phyloP scores from a whole-genome alignment of 1,284 basidiomycete species.

The Marasmius fiardii region DNA sequence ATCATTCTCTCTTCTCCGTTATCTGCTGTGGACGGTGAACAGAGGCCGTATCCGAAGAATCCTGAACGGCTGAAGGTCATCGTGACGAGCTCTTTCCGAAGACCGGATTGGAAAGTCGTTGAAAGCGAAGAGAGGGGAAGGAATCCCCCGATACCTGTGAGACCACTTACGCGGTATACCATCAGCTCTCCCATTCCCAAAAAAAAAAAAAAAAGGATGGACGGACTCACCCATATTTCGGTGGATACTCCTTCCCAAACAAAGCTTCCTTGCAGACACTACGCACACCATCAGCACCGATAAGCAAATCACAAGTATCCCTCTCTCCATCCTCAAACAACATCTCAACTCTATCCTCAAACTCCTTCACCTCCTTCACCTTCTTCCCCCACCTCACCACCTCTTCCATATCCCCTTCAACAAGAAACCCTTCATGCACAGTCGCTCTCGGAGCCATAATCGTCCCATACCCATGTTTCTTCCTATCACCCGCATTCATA shows the following conservation, averaged over 20 bases:
- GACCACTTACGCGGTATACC: conserved; percentile 21
- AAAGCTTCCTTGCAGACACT: conserved; percentile 31
- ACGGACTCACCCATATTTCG: conserved; percentile 29
- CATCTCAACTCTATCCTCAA: conserved; percentile 22
- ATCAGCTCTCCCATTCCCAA: neutral
- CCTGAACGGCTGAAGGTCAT: conserved; percentile 36
- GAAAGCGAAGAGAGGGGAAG: conserved; percentile 28
- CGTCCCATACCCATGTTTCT: conserved; percentile 28
- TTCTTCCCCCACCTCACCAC: conserved; percentile 28
- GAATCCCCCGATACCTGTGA: conserved; percentile 33
- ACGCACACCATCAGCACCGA: conserved; percentile 36
- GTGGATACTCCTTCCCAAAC: conserved; percentile 26
- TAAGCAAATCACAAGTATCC: conserved; percentile 32
- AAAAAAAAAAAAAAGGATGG: neutral
- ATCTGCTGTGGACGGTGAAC: conserved; percentile 5
- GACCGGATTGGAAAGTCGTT: conserved; percentile 20
- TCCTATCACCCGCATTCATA: conserved; percentile 22
- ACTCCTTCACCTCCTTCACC: conserved; percentile 26
- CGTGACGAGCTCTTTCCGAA: conserved; percentile 25
- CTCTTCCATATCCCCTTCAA: neutral
- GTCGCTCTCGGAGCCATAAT: conserved; percentile 29
- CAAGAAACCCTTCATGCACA: conserved; percentile 15
- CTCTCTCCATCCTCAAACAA: conserved; percentile 27
- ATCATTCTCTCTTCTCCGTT: conserved; percentile 22
- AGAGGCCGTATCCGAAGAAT: conserved; percentile 33